phyloP scores from a whole-genome alignment of 2,329 filamentous ascomycete genomes.

The Aspergillus sp. region DNA sequence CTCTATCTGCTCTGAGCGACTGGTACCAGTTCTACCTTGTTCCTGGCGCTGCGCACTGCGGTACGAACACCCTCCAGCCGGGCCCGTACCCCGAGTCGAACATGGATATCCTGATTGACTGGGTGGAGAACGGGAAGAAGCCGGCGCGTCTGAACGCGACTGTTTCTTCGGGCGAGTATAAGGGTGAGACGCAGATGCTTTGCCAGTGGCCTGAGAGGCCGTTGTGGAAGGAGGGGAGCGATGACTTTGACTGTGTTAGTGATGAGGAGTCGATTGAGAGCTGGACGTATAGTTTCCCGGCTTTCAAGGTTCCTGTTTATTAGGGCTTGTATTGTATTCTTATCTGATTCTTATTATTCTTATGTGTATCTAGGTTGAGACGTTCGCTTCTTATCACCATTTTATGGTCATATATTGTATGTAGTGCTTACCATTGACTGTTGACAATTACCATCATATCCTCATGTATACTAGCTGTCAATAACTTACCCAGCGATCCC shows the following conservation, averaged over 20 bases:
- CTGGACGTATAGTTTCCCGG: slow-evolving; percentile 17
- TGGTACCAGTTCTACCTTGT: slow-evolving; percentile 59
- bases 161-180: slow-evolving; percentile 29
- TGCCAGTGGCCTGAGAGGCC: slow-evolving; percentile 37
- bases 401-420: too few species aligned
- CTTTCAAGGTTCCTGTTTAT: slow-evolving; percentile 19
- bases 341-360: too few species aligned
- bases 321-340: neutral
- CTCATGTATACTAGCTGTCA: too few species aligned
- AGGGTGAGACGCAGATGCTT: slow-evolving; percentile 34
- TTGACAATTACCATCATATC: too few species aligned
- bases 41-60: slow-evolving; percentile 56
- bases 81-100: slow-evolving; percentile 49
- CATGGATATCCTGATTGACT: slow-evolving; percentile 50
- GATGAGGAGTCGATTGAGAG: slow-evolving; percentile 18
- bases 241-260: slow-evolving; percentile 14
- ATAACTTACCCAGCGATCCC: too few species aligned
- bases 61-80: slow-evolving; percentile 46
- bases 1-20: slow-evolving; percentile 34
- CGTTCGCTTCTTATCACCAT: too few species aligned
- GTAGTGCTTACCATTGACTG: too few species aligned
- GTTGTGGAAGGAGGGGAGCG: slow-evolving; percentile 22
- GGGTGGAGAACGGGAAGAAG: slow-evolving; percentile 52
- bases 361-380: too few species aligned
- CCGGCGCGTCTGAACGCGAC: slow-evolving; percentile 48